A percentile compares a stretch with the other conserved stretches of the same genome.
Evolutionary conservation across 2,329 filamentous ascomycete species (phyloP).

Genomic region (Clonostachys byssicola): DNA sequence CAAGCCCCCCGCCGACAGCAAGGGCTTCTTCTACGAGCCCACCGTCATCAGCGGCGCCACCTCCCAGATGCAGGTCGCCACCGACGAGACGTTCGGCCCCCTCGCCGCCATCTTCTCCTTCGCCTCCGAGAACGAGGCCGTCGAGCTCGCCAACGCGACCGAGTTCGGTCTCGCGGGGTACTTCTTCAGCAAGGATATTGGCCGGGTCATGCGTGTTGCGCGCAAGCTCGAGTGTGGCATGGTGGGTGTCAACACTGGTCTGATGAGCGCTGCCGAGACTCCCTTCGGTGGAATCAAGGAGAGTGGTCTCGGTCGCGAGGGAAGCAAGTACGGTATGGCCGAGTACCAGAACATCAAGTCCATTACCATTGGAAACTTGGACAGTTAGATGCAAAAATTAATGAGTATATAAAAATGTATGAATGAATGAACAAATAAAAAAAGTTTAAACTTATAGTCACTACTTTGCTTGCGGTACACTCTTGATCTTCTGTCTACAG

Average conservation of each 20-base stretch:
- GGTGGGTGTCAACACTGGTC: conserved; percentile 15
- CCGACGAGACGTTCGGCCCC: conserved; percentile 67
- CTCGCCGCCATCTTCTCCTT: conserved; percentile 65
- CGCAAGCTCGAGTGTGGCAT: conserved; percentile 34
- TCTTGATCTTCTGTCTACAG: too few relatives aligned
- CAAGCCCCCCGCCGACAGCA: conserved; percentile 62
- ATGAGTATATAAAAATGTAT: too few relatives aligned
- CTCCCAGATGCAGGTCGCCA: conserved; percentile 56
- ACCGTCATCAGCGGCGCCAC: conserved; percentile 65
- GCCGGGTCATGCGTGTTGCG: conserved; percentile 25
- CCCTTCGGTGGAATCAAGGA: conserved; percentile 36
- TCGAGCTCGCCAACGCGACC: conserved; percentile 56
- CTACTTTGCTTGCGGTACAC: too few relatives aligned
- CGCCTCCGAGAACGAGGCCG: conserved; percentile 62
- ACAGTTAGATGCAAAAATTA: neutral
- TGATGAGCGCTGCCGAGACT: conserved; percentile 25
- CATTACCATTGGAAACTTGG: conserved; percentile 20
- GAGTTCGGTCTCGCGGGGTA: conserved; percentile 68
- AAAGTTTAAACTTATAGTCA: too few relatives aligned
- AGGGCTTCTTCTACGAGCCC: conserved; percentile 61
- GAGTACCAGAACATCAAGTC: conserved; percentile 44
- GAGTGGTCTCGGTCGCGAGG: conserved; percentile 32
- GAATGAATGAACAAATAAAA: too few relatives aligned
- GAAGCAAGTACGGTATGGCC: conserved; percentile 37
- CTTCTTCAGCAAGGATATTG: conserved; percentile 49